phyloP scores from a whole-genome alignment of 2,329 filamentous ascomycete species.

The Stenocarpella maydis region DNA sequence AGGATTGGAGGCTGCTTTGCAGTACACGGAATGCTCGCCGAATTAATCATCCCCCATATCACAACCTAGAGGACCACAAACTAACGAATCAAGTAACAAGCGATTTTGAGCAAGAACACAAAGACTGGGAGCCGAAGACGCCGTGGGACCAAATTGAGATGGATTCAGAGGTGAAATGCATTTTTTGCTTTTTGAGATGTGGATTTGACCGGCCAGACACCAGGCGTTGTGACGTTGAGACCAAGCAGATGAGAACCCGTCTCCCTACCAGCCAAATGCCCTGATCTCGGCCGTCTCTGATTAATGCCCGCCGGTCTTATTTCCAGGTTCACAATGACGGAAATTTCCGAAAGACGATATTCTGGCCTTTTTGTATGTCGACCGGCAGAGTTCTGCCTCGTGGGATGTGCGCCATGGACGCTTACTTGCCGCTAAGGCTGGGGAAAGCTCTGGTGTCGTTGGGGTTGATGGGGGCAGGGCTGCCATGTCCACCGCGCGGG shows the following conservation, averaged over 20 bases:
- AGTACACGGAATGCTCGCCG: constrained; percentile 35
- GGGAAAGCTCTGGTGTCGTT: constrained; percentile 67
- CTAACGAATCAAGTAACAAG: background rate
- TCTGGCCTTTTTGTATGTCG: constrained; percentile 26
- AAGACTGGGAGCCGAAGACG: background rate
- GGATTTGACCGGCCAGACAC: constrained; percentile 31
- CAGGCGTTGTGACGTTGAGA: constrained; percentile 18
- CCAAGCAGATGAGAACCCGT: constrained; percentile 27
- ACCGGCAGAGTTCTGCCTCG: constrained; percentile 19
- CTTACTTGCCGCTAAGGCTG: constrained; percentile 60
- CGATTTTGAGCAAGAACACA: background rate
- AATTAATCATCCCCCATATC: background rate
- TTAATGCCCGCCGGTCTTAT: constrained; percentile 16
- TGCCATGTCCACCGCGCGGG: constrained; percentile 55
- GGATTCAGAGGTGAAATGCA: constrained; percentile 28
- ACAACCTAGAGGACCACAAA: background rate
- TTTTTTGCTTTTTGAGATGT: constrained; percentile 35
- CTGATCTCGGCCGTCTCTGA: constrained; percentile 13
- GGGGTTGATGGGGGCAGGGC: constrained; percentile 61
- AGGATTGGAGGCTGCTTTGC: constrained; percentile 17
- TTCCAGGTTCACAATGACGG: constrained; percentile 11
- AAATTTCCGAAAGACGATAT: constrained; percentile 19
- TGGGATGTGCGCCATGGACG: constrained; percentile 41
- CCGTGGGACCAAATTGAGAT: background rate
- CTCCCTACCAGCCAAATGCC: constrained; percentile 29